phyloP scores from a whole-genome alignment of 805 yeast species.

The Zygosaccharomyces kombuchaensis region DNA sequence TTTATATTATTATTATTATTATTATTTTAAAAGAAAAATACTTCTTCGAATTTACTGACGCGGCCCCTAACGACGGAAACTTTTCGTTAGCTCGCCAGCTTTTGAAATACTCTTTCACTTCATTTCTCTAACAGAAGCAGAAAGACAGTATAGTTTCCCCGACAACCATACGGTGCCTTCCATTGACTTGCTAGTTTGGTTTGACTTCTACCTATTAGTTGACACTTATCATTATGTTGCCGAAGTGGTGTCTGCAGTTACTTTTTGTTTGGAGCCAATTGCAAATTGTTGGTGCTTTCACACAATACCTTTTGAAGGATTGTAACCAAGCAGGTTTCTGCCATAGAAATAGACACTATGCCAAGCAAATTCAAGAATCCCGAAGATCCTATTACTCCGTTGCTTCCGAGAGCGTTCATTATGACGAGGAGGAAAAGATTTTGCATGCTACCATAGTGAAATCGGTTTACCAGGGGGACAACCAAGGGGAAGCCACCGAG shows the following conservation, averaged over 20 bases:
- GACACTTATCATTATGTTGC: neutral
- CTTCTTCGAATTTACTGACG: neutral
- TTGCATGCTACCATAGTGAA: constrained; percentile 49
- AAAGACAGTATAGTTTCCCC: neutral
- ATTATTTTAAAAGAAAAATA: neutral
- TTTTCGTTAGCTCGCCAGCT: neutral
- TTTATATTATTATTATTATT: neutral
- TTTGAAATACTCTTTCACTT: neutral
- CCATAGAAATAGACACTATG: constrained; percentile 67
- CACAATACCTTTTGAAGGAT: constrained; percentile 64
- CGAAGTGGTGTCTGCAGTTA: neutral
- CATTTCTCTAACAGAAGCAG: neutral
- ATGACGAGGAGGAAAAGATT: constrained; percentile 29
- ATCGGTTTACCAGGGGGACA: constrained; percentile 28
- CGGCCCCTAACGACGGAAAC: neutral
- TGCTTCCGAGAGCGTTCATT: constrained; percentile 35
- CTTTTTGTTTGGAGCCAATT: constrained; percentile 6
- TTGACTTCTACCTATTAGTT: neutral
- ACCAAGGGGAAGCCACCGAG: constrained; percentile 31
- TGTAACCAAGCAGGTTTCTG: constrained; percentile 86
- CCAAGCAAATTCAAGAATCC: constrained; percentile 37
- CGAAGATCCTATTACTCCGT: constrained; percentile 41
- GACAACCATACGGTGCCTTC: neutral
- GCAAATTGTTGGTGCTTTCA: constrained; percentile 40
- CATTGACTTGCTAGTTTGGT: neutral